Evolutionary conservation across 768 basidiomycete species (phyloP).

Genomic region (Amyloporia xantha): DNA sequence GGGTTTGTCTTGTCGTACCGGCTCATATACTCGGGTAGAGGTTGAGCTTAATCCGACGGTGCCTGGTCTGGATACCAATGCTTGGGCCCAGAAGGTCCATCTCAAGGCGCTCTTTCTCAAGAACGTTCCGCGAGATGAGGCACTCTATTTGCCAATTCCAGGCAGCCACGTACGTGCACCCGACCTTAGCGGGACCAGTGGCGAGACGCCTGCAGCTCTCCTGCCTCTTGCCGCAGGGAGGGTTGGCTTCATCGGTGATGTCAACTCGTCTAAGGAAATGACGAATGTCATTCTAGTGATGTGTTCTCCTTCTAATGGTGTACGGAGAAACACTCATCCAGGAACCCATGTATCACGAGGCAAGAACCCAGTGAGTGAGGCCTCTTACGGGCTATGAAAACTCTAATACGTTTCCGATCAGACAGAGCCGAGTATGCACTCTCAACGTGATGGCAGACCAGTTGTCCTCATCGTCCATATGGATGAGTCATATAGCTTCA

Average conservation of each 20-base stretch:
- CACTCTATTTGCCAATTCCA: conserved; percentile 24
- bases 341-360: neutral
- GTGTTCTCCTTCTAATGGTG: neutral
- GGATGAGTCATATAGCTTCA: too few relatives aligned
- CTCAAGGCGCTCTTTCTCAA: conserved; percentile 27
- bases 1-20: conserved; percentile 31
- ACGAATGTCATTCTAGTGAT: conserved; percentile 1
- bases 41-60: conserved; percentile 24
- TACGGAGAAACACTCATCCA: neutral
- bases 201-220: conserved; percentile 21
- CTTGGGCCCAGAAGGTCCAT: conserved; percentile 15
- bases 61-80: neutral
- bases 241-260: conserved; percentile 33
- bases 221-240: conserved; percentile 19
- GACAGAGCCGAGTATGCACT: too few relatives aligned
- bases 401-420: too few relatives aligned
- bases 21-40: conserved; percentile 31
- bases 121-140: conserved; percentile 22
- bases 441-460: too few relatives aligned
- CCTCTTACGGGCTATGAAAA: neutral
- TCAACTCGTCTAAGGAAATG: conserved; percentile 21
- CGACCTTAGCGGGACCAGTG: conserved; percentile 2
- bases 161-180: neutral
- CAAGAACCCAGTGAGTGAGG: neutral
- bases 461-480: too few relatives aligned